Evolutionary conservation across 345 rosid species (phyloP), one percentile per base, ranked within the genome.

Genomic region (Brassica carinata): DNA sequence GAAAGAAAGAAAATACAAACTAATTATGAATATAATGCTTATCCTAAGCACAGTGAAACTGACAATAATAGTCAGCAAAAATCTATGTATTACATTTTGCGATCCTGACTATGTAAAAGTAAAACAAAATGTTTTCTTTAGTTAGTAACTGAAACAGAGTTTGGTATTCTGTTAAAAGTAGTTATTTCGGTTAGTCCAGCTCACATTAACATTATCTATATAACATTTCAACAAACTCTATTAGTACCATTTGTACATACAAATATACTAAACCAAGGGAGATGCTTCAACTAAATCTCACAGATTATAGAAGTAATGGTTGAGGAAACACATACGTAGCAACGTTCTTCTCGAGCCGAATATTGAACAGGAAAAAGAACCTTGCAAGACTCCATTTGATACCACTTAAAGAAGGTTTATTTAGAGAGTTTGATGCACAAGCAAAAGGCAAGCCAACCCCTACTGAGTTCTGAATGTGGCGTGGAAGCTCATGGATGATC

Each of bases 331-430:
- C 99, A 86, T 88, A 95, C 99, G 90, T 89, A 78, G 92, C 93
- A 74, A 95, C 85, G 85, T 95, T 95, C 86, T 90, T 88, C 89
- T 95, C 99, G 31, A 95, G 82, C 82, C 90, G 97, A 71, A 91
- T 85, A 75, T 95, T 92, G 91, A 95, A 91, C 68, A 95, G 77
- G 84, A 91, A 95, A 27, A 95, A 71, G 43, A 92, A 75, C 77
- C 97, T 91, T 7, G 90, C 75, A 64, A 95, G 67, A 85, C 77
- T 90, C 99, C 97, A 95, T 77, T 67, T 85, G 65, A 95, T 65
- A 83, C 90, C 94, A 71, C 82, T 81, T 73, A 93, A 58, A 15
- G 97, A 89, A 78, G 97, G 97, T 78, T 93, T 95, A 69, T 83
- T 87, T 71, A 90, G 80, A 82, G 99, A 86, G 84, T 88, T 91